These are phyloP conservation scores for Erythrophleum fordii DNA, from an alignment of 306 rosid species.

Conservation along the genomic window DNA sequence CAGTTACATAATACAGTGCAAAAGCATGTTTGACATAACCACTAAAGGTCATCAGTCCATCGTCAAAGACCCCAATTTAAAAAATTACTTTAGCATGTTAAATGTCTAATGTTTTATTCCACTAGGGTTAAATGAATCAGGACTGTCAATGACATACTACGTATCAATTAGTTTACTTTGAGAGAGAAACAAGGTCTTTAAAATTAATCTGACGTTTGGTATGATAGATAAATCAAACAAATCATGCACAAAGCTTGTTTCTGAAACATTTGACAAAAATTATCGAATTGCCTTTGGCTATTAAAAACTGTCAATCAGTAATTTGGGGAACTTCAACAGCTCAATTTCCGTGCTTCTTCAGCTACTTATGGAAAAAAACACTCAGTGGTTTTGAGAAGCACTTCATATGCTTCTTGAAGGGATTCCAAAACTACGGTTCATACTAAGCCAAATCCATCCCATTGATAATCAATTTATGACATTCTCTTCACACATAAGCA, in stretches of 20 bases:
- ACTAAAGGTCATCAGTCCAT: not conserved
- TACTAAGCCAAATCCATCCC: no score
- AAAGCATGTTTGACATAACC: not conserved
- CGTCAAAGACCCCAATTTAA: not conserved
- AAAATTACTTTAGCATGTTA: not conserved
- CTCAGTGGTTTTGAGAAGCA: not conserved
- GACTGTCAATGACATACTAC: not conserved
- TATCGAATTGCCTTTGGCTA: not conserved
- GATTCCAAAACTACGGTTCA: no score
- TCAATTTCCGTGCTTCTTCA: not conserved
- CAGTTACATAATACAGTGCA: not conserved
- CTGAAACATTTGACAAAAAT: not conserved
- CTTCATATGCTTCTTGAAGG: not conserved
- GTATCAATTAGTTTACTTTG: not conserved
- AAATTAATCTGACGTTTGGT: not conserved
- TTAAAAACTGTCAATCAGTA: not conserved
- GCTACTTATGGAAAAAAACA: not conserved
- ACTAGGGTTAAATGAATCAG: not conserved
- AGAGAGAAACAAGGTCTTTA: not conserved
- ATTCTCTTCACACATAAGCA: no score
- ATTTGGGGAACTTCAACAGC: not conserved
- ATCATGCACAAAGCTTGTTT: not conserved
- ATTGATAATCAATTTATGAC: no score
- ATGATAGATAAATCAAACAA: not conserved
- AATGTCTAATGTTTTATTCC: not conserved